phyloP scores from a whole-genome alignment of 805 yeast genomes.

The Saccharomycopsis fermentans region DNA sequence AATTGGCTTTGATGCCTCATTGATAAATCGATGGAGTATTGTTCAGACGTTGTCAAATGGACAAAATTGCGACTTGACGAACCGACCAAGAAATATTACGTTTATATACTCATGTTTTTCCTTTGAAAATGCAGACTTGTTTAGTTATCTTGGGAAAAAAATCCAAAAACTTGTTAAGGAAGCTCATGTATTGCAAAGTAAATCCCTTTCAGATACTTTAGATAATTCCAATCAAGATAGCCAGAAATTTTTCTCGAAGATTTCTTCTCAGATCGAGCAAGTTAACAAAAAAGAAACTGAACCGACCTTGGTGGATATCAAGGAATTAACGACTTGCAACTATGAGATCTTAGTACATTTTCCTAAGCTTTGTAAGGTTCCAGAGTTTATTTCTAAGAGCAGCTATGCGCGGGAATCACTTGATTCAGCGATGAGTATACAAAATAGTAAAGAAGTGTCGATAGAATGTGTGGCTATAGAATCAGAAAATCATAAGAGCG shows the following conservation, averaged over 20 bases:
- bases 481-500: too few species aligned
- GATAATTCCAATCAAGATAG: conserved; percentile 18
- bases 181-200: conserved; percentile 20
- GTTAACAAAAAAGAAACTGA: neutral
- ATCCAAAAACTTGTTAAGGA: neutral
- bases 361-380: conserved; percentile 38
- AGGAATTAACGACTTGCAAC: conserved; percentile 48
- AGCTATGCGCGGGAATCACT: neutral
- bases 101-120: conserved; percentile 42
- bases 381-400: conserved; percentile 19
- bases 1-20: neutral
- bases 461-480: neutral
- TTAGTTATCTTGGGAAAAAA: neutral
- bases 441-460: neutral
- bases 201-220: conserved; percentile 18
- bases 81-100: conserved; percentile 41
- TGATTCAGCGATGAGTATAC: neutral
- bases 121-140: conserved; percentile 21
- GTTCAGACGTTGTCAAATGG: conserved; percentile 35
- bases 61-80: conserved; percentile 49
- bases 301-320: conserved; percentile 21
- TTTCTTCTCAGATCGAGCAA: neutral
- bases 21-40: neutral
- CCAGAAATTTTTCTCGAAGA: conserved; percentile 7
- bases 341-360: conserved; percentile 43